Percentiles rank a stretch among this genome's conserved stretches.
Conservation (phyloP, 176 grass and related monocot species). For the Elaeis guineensis region DNA sequence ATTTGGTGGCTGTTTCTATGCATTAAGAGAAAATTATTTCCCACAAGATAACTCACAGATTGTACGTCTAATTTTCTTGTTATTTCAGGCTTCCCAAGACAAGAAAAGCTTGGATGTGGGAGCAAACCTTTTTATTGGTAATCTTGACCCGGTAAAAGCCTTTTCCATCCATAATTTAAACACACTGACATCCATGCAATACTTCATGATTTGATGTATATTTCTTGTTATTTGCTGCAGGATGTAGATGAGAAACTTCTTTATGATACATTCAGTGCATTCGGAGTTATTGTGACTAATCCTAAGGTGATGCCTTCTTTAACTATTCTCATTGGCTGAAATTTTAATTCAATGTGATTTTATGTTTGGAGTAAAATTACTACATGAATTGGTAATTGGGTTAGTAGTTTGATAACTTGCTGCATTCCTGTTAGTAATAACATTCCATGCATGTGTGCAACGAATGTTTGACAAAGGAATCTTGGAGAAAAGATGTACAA, state of each 20-base stretch:
- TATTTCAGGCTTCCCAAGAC: conserved; percentile 93
- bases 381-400: too few species aligned
- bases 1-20: too few species aligned
- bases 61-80: neutral
- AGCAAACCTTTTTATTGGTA: conserved; percentile 98
- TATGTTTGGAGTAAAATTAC: too few species aligned
- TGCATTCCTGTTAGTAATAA: too few species aligned
- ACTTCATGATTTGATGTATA: conserved; percentile 6
- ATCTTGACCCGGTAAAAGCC: conserved; percentile 78
- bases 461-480: too few species aligned
- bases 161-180: conserved; percentile 9
- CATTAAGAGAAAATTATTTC: too few species aligned
- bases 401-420: too few species aligned
- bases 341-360: too few species aligned
- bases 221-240: conserved; percentile 26
- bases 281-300: conserved; percentile 95
- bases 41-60: too few species aligned
- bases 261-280: conserved; percentile 99
- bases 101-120: conserved; percentile 98
- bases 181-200: conserved; percentile 3
- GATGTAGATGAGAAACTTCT: conserved; percentile 99
- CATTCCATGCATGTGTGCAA: too few species aligned
- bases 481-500: too few species aligned
- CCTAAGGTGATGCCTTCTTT: conserved; percentile 57
- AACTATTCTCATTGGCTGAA: conserved; percentile 6